A percentile compares a stretch with the other conserved stretches of the same genome.
phyloP scores from a whole-genome alignment of 2,329 filamentous ascomycete species.

The Hymenoscyphus scutula region DNA sequence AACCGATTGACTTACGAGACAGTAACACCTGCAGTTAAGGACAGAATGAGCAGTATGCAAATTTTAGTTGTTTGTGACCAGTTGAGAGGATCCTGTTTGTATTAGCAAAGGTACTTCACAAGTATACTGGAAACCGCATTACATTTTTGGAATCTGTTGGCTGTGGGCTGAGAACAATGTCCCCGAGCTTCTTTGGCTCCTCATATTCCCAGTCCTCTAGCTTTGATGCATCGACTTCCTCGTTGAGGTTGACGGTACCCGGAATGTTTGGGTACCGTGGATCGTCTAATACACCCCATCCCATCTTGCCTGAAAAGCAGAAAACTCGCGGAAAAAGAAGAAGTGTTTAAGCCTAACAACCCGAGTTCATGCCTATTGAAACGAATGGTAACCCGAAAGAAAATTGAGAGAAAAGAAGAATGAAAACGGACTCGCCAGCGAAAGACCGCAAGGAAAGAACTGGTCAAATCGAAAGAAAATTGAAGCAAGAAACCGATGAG shows the following conservation, averaged over 20 bases:
- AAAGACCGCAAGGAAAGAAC: slow-evolving; percentile 20
- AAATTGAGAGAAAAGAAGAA: not conserved
- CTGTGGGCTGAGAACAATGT: slow-evolving; percentile 47
- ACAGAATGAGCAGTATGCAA: slow-evolving; percentile 29
- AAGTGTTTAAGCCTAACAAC: slow-evolving; percentile 11
- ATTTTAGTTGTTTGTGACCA: slow-evolving; percentile 40
- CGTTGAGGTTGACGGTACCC: slow-evolving; percentile 30
- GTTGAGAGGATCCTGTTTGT: slow-evolving; percentile 47
- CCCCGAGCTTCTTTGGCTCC: slow-evolving; percentile 40
- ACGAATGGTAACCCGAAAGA: slow-evolving; percentile 5
- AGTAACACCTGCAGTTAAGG: slow-evolving; percentile 32
- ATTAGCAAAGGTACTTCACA: not conserved
- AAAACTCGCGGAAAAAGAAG: slow-evolving; percentile 13
- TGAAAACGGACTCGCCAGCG: slow-evolving; percentile 27
- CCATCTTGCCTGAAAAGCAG: slow-evolving; percentile 20
- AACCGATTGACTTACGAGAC: slow-evolving; percentile 26
- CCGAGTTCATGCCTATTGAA: slow-evolving; percentile 18
- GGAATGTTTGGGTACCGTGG: slow-evolving; percentile 31
- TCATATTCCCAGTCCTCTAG: slow-evolving; percentile 28
- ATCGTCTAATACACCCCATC: slow-evolving; percentile 33
- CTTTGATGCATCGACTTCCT: slow-evolving; percentile 24
- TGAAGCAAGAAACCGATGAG: slow-evolving; percentile 10
- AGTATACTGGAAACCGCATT: not conserved
- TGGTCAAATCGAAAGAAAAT: slow-evolving; percentile 5
- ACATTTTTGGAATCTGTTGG: slow-evolving; percentile 44